Percentiles rank a stretch among this genome's conserved stretches.
phyloP scores from a whole-genome alignment of 2,329 filamentous ascomycete species.

The Leptographium lundbergii region DNA sequence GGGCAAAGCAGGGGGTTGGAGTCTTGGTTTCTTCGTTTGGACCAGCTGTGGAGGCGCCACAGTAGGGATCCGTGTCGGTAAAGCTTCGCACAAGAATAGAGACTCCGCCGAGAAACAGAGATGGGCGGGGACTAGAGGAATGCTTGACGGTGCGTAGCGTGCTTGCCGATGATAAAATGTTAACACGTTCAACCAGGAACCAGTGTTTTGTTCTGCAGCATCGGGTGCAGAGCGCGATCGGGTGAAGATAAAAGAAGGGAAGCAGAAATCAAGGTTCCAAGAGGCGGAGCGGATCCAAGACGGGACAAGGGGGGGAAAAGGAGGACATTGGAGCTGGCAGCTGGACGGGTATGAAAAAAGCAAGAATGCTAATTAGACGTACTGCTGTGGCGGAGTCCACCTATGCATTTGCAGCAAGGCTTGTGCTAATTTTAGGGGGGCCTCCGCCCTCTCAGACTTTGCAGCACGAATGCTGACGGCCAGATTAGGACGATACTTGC shows the following conservation, averaged over 20 bases:
- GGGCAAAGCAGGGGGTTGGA: not conserved
- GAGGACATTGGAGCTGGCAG: not conserved
- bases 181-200: not conserved
- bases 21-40: not conserved
- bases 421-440: not conserved
- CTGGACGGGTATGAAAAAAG: not conserved
- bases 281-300: not conserved
- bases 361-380: not conserved
- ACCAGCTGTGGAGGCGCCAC: not conserved
- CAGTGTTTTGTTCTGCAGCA: not conserved
- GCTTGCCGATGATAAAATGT: not conserved
- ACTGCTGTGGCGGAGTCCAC: not conserved
- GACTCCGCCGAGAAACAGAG: not conserved
- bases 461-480: not conserved
- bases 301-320: not conserved
- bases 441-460: not conserved
- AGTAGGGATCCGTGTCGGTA: not conserved
- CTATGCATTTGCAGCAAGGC: not conserved
- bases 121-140: not conserved
- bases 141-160: not conserved
- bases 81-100: not conserved
- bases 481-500: not conserved
- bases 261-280: conserved; percentile 6
- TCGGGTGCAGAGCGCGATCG: not conserved
- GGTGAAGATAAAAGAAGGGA: conserved; percentile 7